Base-by-base conservation (phyloP, 768 basidiomycete genomes). In the Phylloporus rhodoxanthus region DNA sequence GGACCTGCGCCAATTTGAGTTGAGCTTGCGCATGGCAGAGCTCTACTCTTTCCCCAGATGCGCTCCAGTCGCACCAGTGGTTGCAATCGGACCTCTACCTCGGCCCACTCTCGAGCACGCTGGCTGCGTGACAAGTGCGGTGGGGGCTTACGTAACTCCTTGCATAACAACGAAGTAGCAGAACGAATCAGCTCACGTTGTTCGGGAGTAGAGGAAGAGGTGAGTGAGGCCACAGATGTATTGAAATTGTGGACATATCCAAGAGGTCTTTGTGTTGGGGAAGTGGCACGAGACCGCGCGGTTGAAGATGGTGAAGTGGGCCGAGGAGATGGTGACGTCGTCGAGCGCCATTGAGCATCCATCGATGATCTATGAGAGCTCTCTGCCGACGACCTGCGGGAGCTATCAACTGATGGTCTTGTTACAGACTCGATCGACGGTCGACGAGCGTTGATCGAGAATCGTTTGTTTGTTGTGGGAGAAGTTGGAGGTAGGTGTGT, bases 11-110 rank as follows among this genome's bases (percentile, higher is more conserved):
- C 64, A 41, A 68, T 51, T 49, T 73, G 72, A 50, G 73, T 78
- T 14, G 70, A 70, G n/a, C 72, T 72, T 47, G 74, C 70, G 2
- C 72, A 69, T 4, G 66, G 64, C 0, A 62, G 48, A 8, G 62
- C 68, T 11, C 82, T 79, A 59, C 73, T 85, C 73, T 76, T 82
- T 3, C 79, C 79, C 90, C 89, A 91, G 17, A 85, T 77, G 39
- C 84, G 76, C 64, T 92, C 90, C 48, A 87, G 70, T 47, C 88
- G 72, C 19, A 73, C 75, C 46, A 93, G 67, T 2, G 75, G 70
- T 11, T 78, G 71, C 57, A 84, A 68, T 44, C 85, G 73, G 8
- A 77, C 68, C 66, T 91, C 87, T 7, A 91, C 85, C 61, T 86
- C 86, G 50, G 84, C 84, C 78, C 82, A 86, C 48, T 87, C 84